Evolutionary conservation across 495 filamentous ascomycete genomes (phyloP), one percentile per base, ranked within the genome.

Genomic region (Neurospora sp.): DNA sequence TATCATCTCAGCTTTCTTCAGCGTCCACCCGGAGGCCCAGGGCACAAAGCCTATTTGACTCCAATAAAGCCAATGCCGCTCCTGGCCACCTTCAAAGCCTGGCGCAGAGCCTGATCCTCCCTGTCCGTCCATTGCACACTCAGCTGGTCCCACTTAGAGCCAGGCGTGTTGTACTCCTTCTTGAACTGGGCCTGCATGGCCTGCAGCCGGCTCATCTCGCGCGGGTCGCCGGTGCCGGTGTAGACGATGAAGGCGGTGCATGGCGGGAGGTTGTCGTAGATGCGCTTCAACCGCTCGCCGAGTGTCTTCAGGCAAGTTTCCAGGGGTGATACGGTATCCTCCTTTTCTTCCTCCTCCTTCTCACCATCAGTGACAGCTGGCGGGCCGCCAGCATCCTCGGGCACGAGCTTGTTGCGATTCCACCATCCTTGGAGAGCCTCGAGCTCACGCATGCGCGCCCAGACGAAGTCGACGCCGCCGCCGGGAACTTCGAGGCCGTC

Each of bases 191-290:
- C 84, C 72, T 97, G 91, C 87, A 96, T 84, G 0, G 85, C 85
- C 78, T 93, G 90, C 71, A 97, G 82, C 14, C 91, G 86, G 71
- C 84, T 85, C 83, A 96, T 88, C 75, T 94, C 90, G 22, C 92
- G 87, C 9, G 94, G 94, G 77, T 98, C 93, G 12, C 96, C 94
- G 0, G 91, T 94, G 10, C 96, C 96, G 70, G 90, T 92, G 82
- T 96, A 94, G 12, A 99, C 90, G 5, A 99, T 87, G 70, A 98
- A 89, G 0, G 93, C 90, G 1, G 96, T 97, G 77, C 93, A 95
- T 0, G 88, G 87, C 0, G 96, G 94, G 4, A 98, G 84, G 3
- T 88, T 85, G 6, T 91, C 89, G 81, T 95, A 90, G 74, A 98
- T 89, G 27, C 83, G 82, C 59, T 87, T 83, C 72, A 99, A 89